Conservation (phyloP, 2,329 filamentous ascomycete species). For the Stemphylium beticola region DNA sequence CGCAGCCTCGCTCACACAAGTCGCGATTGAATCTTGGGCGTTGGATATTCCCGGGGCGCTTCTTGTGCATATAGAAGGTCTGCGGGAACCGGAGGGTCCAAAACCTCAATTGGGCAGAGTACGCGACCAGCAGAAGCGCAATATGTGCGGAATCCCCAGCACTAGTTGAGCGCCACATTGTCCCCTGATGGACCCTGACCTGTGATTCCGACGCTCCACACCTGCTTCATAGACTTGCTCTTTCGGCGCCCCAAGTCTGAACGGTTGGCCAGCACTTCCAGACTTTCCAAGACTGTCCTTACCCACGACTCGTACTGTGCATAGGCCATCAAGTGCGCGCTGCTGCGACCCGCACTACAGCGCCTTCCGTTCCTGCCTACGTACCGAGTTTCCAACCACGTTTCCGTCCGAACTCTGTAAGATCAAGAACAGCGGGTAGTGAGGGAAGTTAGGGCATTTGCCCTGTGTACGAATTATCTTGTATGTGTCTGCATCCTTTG, state of each 20-base stretch:
- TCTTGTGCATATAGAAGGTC: conserved; percentile 7
- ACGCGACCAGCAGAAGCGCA: conserved; percentile 13
- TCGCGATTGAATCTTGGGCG: not conserved
- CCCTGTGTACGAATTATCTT: conserved; percentile 39
- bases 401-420: conserved; percentile 17
- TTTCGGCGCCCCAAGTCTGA: conserved; percentile 14
- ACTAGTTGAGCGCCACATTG: conserved; percentile 15
- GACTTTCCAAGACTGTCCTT: conserved; percentile 11
- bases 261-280: conserved; percentile 14
- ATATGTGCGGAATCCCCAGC: conserved; percentile 15
- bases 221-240: conserved; percentile 11
- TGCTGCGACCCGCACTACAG: conserved; percentile 13
- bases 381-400: conserved; percentile 18
- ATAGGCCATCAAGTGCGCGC: conserved; percentile 14
- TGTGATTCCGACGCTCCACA: conserved; percentile 19
- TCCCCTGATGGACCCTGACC: conserved; percentile 20
- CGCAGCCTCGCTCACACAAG: conserved; percentile 3
- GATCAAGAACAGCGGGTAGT: conserved; percentile 22
- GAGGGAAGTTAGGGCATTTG: conserved; percentile 30
- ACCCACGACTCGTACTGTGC: conserved; percentile 16
- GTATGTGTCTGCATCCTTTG: conserved; percentile 25
- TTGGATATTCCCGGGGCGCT: not conserved
- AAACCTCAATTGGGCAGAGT: conserved; percentile 12
- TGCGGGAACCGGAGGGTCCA: conserved; percentile 15
- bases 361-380: conserved; percentile 12